Evolutionary conservation across 306 rosid genomes (phyloP).

Genomic region (Carpinus viminea): DNA sequence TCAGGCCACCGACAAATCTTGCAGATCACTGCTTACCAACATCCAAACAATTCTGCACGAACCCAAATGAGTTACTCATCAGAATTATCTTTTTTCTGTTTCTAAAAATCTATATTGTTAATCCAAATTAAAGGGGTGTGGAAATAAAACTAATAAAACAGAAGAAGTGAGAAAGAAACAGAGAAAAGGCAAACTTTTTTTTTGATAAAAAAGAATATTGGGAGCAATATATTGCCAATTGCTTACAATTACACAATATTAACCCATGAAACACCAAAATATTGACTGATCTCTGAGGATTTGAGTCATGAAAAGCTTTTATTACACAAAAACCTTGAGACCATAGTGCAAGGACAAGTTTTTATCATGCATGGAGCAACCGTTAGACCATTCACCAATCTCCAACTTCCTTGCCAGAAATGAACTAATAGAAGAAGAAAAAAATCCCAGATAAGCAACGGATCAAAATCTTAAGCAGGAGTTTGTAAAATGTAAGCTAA

Average conservation of each 20-base stretch:
- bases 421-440: neutral
- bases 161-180: neutral
- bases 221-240: conserved; percentile 20
- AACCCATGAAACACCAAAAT: conserved; percentile 27
- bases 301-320: neutral
- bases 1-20: conserved; percentile 36
- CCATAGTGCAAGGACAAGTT: conserved; percentile 18
- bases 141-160: neutral
- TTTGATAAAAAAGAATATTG: too few relatives aligned
- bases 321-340: conserved; percentile 1
- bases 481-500: neutral
- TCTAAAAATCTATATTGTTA: conserved; percentile 21
- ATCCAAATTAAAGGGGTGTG: conserved; percentile 2
- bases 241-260: conserved; percentile 15
- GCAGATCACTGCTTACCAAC: conserved; percentile 39
- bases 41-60: conserved; percentile 47
- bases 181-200: neutral
- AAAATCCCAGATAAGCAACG: conserved; percentile 9
- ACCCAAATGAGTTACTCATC: conserved; percentile 39
- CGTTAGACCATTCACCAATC: conserved; percentile 8
- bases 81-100: conserved; percentile 25
- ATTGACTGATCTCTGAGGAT: conserved; percentile 28
- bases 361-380: conserved; percentile 31
- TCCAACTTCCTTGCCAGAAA: conserved; percentile 4
- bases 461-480: neutral